Conservation (phyloP, 73 alveolate genomes). For the Paramecium sonneborni region DNA sequence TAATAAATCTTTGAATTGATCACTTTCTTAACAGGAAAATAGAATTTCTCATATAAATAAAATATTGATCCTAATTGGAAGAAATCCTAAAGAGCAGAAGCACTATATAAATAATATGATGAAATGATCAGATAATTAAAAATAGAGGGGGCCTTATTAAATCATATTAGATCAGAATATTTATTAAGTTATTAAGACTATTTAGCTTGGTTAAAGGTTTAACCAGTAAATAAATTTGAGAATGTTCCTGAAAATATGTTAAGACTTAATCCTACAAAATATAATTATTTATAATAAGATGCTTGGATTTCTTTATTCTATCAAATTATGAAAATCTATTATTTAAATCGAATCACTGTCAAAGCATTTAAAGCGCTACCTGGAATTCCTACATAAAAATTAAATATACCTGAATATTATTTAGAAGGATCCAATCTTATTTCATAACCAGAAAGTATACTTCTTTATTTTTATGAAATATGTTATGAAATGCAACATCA, state of each 20-base stretch:
- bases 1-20: constrained; percentile 87
- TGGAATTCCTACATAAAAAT: constrained; percentile 85
- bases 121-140: constrained; percentile 90
- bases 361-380: constrained; percentile 89
- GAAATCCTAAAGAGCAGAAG: constrained; percentile 80
- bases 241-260: constrained; percentile 61
- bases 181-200: constrained; percentile 85
- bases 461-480: constrained; percentile 87
- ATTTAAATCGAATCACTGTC: constrained; percentile 92
- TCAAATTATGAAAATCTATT: constrained; percentile 91
- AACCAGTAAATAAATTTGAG: constrained; percentile 50
- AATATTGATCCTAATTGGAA: constrained; percentile 71
- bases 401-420: constrained; percentile 75
- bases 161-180: constrained; percentile 96
- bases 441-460: constrained; percentile 87
- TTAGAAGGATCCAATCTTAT: constrained; percentile 89
- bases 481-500: constrained; percentile 79
- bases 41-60: constrained; percentile 88
- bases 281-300: constrained; percentile 90
- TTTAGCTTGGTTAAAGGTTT: constrained; percentile 64
- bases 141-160: constrained; percentile 95
- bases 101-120: constrained; percentile 84
- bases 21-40: constrained; percentile 92
- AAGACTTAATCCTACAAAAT: constrained; percentile 63
- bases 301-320: constrained; percentile 96